These are phyloP conservation scores for Candida labiduridarum DNA, from an alignment of 1,139 yeast genomes.

Conservation along the genomic window DNA sequence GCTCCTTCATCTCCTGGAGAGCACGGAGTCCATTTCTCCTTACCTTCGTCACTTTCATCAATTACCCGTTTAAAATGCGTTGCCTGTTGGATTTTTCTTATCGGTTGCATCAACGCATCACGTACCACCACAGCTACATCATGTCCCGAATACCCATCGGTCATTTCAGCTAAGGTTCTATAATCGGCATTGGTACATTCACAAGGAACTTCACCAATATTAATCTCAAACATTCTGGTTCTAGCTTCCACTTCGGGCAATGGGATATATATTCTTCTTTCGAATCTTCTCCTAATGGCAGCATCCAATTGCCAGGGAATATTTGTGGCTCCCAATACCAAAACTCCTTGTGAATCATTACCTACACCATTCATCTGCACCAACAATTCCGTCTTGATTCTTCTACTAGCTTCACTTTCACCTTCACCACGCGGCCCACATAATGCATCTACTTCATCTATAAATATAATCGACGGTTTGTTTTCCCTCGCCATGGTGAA, in stretches of 20 bases:
- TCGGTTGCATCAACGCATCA: constrained; percentile 98
- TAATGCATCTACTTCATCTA: constrained; percentile 96
- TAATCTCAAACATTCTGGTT: constrained; percentile 89
- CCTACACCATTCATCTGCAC: constrained; percentile 99
- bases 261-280: constrained; percentile 91
- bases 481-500: constrained; percentile 96
- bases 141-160: constrained; percentile 97
- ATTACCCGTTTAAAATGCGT: constrained; percentile 81
- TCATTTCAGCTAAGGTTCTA: constrained; percentile 82
- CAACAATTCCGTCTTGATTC: constrained; percentile 92
- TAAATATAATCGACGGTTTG: constrained; percentile 92
- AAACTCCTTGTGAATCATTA: constrained; percentile 87
- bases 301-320: constrained; percentile 99
- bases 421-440: constrained; percentile 99
- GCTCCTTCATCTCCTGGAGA: constrained; percentile 95
- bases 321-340: constrained; percentile 96
- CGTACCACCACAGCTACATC: constrained; percentile 96
- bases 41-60: constrained; percentile 37
- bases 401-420: constrained; percentile 93
- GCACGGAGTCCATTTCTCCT: constrained; percentile 76
- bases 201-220: constrained; percentile 90
- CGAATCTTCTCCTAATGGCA: constrained; percentile 96
- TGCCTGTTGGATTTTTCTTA: constrained; percentile 92
- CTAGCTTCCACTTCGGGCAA: constrained; percentile 92
- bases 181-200: constrained; percentile 73